These are phyloP conservation scores for Heliamphora exappendiculata DNA, from an alignment of 148 eudicot species.

Conservation along the genomic window DNA sequence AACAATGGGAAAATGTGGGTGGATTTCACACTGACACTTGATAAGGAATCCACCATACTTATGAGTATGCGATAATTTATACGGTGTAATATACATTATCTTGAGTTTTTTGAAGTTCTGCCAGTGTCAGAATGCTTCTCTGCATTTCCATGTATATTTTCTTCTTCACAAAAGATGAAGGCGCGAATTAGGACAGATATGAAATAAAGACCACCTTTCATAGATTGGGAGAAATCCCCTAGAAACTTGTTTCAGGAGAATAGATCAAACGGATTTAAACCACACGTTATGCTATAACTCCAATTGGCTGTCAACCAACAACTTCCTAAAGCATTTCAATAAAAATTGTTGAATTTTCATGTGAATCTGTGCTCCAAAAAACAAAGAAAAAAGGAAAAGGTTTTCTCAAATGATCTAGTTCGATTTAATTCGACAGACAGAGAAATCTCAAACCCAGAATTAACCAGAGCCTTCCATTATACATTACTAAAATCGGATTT, in stretches of 20 bases:
- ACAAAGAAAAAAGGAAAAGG: too few species aligned
- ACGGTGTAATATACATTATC: too few species aligned
- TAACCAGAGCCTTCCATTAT: not conserved
- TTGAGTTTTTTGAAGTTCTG: too few species aligned
- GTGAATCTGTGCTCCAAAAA: not conserved
- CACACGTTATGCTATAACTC: too few species aligned
- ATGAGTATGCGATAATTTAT: too few species aligned
- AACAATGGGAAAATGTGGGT: too few species aligned
- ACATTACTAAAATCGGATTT: too few species aligned
- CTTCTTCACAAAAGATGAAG: not conserved
- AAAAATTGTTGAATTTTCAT: not conserved
- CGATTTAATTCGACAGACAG: not conserved
- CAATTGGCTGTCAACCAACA: not conserved
- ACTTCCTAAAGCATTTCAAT: not conserved
- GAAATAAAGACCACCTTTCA: not conserved
- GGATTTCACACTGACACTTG: too few species aligned
- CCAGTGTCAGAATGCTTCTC: not conserved
- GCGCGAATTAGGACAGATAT: not conserved
- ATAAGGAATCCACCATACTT: too few species aligned
- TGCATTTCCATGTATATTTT: not conserved
- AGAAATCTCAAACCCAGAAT: not conserved
- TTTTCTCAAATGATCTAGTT: not conserved
- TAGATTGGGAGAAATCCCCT: not conserved
- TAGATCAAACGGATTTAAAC: not conserved
- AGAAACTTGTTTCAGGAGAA: not conserved